Evolutionary conservation across 1,284 basidiomycete species (phyloP).

Genomic region (Athelia psychrophila): DNA sequence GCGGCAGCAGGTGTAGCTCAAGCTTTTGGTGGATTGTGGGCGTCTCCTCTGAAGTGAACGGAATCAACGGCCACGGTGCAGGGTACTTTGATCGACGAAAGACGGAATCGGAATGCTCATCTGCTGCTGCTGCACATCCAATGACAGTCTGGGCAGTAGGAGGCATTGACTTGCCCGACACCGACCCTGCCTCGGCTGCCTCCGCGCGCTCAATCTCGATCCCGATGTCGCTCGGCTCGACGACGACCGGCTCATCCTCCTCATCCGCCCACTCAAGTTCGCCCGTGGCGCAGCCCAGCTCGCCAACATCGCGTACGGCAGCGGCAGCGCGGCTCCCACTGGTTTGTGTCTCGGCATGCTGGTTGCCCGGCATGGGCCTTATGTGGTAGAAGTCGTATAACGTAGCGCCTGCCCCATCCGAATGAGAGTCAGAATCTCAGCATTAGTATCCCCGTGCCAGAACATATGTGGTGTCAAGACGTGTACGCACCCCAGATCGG

Average conservation of each 20-base stretch:
- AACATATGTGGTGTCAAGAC: neutral
- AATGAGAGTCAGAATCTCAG: neutral
- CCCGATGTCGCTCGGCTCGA: constrained; percentile 25
- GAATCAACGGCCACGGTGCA: constrained; percentile 30
- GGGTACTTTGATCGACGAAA: constrained; percentile 30
- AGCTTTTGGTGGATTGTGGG: constrained; percentile 28
- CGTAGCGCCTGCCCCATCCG: constrained; percentile 15
- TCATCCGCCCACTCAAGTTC: constrained; percentile 33
- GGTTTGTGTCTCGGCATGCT: constrained; percentile 16
- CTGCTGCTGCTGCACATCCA: too few relatives aligned
- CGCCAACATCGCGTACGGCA: constrained; percentile 31
- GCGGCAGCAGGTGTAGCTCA: constrained; percentile 30
- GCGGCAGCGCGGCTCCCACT: constrained; percentile 35
- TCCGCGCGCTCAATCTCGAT: constrained; percentile 22
- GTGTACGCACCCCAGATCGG: constrained; percentile 36
- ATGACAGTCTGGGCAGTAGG: constrained; percentile 11
- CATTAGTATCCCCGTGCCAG: too few relatives aligned
- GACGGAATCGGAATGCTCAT: constrained; percentile 4
- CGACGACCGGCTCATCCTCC: constrained; percentile 32
- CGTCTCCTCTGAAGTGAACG: constrained; percentile 12
- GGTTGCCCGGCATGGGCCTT: constrained; percentile 17
- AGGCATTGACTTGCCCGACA: constrained; percentile 2
- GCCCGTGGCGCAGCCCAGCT: constrained; percentile 26
- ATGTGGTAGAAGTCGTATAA: constrained; percentile 41
- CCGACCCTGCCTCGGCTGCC: neutral